Evolutionary conservation across 768 basidiomycete genomes (phyloP).

Genomic region (Hypholoma fasciculare): DNA sequence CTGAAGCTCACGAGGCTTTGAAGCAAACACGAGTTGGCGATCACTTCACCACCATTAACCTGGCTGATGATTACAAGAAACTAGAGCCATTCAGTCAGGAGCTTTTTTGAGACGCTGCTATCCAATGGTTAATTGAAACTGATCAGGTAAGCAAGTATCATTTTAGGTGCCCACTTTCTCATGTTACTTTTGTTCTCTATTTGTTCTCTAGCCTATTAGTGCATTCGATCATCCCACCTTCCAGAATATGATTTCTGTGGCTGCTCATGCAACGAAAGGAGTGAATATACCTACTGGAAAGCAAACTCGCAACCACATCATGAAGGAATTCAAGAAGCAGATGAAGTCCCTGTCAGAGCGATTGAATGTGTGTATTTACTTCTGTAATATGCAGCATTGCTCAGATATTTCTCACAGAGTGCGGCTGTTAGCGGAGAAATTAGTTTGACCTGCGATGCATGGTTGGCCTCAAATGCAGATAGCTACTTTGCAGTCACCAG

Average conservation of each 20-base stretch:
- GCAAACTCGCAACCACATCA: conserved; percentile 1
- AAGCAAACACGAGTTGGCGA: conserved; percentile 7
- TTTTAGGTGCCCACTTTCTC: background rate
- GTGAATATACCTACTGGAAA: conserved; percentile 6
- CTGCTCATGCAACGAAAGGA: conserved; percentile 6
- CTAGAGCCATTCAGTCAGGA: conserved; percentile 5
- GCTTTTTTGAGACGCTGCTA: conserved; percentile 5
- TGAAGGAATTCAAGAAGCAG: conserved; percentile 10
- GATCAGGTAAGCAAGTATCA: conserved; percentile 1
- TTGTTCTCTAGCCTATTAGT: conserved; percentile 10
- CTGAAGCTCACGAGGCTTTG: background rate
- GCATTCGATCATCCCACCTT: conserved; percentile 13
- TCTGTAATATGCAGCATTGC: background rate
- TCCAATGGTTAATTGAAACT: conserved; percentile 14
- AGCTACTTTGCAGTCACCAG: conserved; percentile 37
- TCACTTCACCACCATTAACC: conserved; percentile 1
- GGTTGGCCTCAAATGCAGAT: conserved; percentile 36
- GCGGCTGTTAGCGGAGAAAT: background rate
- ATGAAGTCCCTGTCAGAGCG: background rate
- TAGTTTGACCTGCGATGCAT: conserved; percentile 33
- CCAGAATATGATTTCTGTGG: conserved; percentile 11
- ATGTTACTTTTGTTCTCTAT: background rate
- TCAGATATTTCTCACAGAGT: background rate
- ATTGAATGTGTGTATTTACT: conserved; percentile 6
- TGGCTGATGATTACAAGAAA: background rate